Evolutionary conservation across 805 yeast genomes (phyloP), one percentile per base, ranked within the genome.

Genomic region (Jamesozyma spencerorum): DNA sequence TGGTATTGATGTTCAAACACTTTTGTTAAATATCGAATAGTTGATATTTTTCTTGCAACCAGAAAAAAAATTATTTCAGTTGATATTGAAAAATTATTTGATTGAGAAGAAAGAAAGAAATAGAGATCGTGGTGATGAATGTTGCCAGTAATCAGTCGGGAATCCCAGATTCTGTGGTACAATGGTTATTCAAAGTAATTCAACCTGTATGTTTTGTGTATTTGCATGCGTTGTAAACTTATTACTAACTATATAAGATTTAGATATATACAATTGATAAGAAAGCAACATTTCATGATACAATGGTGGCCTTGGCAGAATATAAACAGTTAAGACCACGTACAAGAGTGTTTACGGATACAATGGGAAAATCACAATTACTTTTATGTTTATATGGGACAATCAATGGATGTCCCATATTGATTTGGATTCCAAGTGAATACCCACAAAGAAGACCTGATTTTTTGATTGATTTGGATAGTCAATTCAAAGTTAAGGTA

Each of bases 391-490:
- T 88, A 2, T 71, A 71, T 48, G 95, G 95, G 0, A 62, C 70
- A 0, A 48, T 80, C 12, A 56, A 57, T 19, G 34, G 37, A 0
- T 6, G 18, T 18, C 88, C 87, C 0, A 51, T 86, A 11, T 77
- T 77, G 40, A 58, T 87, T 4, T 86, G 95, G 94, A 53, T 88
- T 4, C 94, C 95, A 0, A 69, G 70, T 20, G 65, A 68, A 18
- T 87, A 83, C 48, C 95, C 96, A 0, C 49, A 53, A n/a, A 66
- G 63, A 2, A 70, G 80, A 1, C 97, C 97, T 0, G 50, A 76
- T n/a, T 71, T 77, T 0, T 82, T 68, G 53, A 74, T 87, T 10
- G 68, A 71, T 17, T 32, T 57, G 10, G 59, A 50, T 28, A 77
- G 26, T 22, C 10, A 81, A 2, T 70, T 77, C n/a, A 64, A 63